phyloP scores from a whole-genome alignment of 2,329 filamentous ascomycete genomes.

The Dactylellina sp. region DNA sequence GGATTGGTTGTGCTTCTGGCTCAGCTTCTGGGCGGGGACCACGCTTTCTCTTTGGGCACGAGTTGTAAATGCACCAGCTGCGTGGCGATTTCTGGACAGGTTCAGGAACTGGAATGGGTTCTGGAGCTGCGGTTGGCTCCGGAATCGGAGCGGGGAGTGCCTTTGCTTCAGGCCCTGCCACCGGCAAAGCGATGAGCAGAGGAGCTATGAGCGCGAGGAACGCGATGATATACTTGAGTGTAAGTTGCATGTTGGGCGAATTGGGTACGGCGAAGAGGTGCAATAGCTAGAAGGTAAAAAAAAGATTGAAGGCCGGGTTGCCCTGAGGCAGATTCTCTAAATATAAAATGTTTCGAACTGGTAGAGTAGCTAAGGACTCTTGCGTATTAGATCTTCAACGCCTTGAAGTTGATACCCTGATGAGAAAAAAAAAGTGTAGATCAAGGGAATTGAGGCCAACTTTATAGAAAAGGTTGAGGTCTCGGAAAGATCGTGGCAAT shows the following conservation, averaged over 20 bases:
- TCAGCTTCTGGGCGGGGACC: constrained; percentile 4
- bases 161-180: constrained; percentile 31
- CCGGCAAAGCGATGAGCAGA: constrained; percentile 33
- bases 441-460: constrained; percentile 42
- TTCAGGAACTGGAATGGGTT: background rate
- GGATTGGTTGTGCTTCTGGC: background rate
- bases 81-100: background rate
- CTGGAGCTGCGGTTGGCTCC: constrained; percentile 13
- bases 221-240: constrained; percentile 28
- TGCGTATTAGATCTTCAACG: constrained; percentile 38
- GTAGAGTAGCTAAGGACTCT: constrained; percentile 46
- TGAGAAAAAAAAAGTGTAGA: constrained; percentile 40
- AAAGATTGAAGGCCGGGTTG: constrained; percentile 27
- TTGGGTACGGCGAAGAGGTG: constrained; percentile 9
- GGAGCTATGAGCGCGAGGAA: constrained; percentile 28
- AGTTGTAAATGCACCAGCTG: constrained; percentile 17
- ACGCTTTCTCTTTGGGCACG: constrained; percentile 23
- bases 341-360: constrained; percentile 14
- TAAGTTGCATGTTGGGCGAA: constrained; percentile 45
- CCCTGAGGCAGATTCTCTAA: constrained; percentile 45
- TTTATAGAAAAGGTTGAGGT: constrained; percentile 48
- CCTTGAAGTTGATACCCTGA: constrained; percentile 44
- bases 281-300: constrained; percentile 29
- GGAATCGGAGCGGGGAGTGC: constrained; percentile 10
- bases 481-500: constrained; percentile 2